Evolutionary conservation across 23 red algal genomes (phyloP).

Genomic region (Gracilaria domingensis): DNA sequence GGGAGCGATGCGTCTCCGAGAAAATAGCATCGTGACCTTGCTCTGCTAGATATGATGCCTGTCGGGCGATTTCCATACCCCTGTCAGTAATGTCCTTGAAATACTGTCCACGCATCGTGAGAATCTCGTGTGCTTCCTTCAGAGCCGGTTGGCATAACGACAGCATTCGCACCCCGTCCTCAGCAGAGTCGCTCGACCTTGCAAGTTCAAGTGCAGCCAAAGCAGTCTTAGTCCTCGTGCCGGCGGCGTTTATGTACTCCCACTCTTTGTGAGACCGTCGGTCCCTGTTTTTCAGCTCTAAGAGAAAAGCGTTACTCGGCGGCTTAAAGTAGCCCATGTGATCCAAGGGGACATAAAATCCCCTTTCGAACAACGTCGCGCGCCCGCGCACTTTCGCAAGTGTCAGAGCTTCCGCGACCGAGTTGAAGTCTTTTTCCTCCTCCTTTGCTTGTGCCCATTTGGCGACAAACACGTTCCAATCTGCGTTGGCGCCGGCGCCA

Average conservation of each 20-base stretch:
- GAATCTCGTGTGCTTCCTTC: neutral
- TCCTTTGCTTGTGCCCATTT: no score
- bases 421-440: no score
- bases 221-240: neutral
- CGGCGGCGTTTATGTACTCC: conserved; percentile 10
- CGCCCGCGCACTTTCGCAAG: no score
- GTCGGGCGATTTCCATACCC: neutral
- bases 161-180: neutral
- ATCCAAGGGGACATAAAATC: neutral
- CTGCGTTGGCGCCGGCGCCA: no score
- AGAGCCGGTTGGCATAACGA: neutral
- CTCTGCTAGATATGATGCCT: neutral
- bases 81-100: neutral
- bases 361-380: conserved; percentile 20
- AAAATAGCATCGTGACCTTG: neutral
- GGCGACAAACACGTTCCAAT: no score
- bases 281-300: neutral
- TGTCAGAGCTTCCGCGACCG: no score
- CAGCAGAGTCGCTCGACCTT: neutral
- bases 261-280: conserved; percentile 13
- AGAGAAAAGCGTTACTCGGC: neutral
- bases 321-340: conserved; percentile 33
- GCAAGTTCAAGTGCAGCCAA: neutral
- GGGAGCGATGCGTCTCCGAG: neutral
- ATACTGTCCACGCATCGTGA: neutral